Evolutionary conservation across 2,329 filamentous ascomycete species (phyloP), one percentile per base, ranked within the genome.

Genomic region (Gnomoniopsis smithogilvyi): DNA sequence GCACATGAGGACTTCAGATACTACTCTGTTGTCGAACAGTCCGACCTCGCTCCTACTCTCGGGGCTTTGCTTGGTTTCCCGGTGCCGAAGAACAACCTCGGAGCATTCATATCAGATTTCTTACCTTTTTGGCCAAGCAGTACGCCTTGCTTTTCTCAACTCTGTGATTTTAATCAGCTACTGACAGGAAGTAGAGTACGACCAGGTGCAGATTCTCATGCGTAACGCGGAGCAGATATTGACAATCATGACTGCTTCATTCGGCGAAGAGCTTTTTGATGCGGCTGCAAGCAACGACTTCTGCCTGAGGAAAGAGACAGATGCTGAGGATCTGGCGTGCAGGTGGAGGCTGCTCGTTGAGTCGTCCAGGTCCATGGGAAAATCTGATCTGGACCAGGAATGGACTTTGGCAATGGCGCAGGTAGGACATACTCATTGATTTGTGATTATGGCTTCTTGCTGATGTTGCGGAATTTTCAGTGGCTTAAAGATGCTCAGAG

Each of bases 1-100:
- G 82, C 85, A 7, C 78, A 78, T 41, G 80, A 86, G 19, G 87
- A 95, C 62, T 96, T 96, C 65, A 84, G 90, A 61, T 98, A 91
- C 70, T 98, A 98, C 71, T 80, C 79, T 34, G 85, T 79, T 56
- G 85, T 98, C n/a, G 91, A 98, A 69, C 95, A 99, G 75, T 96
- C 92, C 1, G 96, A 99, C 72, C 83, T 99, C 60, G 92, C 91
- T 0, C 93, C 95, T 1, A 97, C 94, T 0, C 78, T 99, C 22
- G 92, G 91, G 12, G 92, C 88, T 1, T 77, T 99, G 33, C 80
- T 99, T 48, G 93, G 93, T 0, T 89, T 99, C 64, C 94, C 95
- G 0, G 81, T 96, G 1, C 91, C 95, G 0, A 86, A 87, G 71
- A 99, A 99, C 69, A 98, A 92, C 63, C 77, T 99, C 0, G 95